phyloP scores from a whole-genome alignment of 805 yeast genomes.

The Candida anglica region DNA sequence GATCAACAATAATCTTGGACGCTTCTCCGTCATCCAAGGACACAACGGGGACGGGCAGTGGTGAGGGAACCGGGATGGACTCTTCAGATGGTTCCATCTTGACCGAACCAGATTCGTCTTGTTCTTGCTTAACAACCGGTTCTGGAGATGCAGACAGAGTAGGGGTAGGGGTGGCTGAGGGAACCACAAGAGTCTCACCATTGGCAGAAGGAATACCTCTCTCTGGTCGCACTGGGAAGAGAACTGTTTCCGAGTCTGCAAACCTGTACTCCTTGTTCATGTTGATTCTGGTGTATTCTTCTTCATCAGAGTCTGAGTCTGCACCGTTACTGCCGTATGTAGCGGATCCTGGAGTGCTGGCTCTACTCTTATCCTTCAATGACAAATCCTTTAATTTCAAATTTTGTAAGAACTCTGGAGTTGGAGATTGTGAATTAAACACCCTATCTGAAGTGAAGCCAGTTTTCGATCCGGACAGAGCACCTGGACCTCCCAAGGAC shows the following conservation, averaged over 20 bases:
- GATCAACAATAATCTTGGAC: slow-evolving; percentile 27
- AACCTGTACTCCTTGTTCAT: slow-evolving; percentile 59
- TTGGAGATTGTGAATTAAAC: slow-evolving; percentile 29
- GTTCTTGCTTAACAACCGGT: neutral
- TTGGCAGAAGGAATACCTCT: slow-evolving; percentile 42
- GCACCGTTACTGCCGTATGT: slow-evolving; percentile 10
- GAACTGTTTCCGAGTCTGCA: slow-evolving; percentile 47
- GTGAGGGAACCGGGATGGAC: too few relatives aligned
- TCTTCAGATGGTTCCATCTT: neutral
- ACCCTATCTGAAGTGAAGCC: slow-evolving; percentile 26
- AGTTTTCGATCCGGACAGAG: slow-evolving; percentile 18
- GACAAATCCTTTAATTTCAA: slow-evolving; percentile 25
- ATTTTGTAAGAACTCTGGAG: slow-evolving; percentile 39
- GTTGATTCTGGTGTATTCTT: slow-evolving; percentile 49
- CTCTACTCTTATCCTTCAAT: neutral
- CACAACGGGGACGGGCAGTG: neutral
- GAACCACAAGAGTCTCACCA: slow-evolving; percentile 1
- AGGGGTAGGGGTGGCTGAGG: slow-evolving; percentile 1
- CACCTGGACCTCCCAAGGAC: slow-evolving; percentile 28
- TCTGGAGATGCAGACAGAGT: neutral
- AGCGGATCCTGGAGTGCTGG: slow-evolving; percentile 5
- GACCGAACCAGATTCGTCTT: neutral
- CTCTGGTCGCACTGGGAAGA: slow-evolving; percentile 71
- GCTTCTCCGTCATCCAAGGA: slow-evolving; percentile 27
- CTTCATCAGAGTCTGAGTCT: slow-evolving; percentile 29